Conservation (phyloP, 73 alveolate genomes). For the Tetrahymena thermophila region DNA sequence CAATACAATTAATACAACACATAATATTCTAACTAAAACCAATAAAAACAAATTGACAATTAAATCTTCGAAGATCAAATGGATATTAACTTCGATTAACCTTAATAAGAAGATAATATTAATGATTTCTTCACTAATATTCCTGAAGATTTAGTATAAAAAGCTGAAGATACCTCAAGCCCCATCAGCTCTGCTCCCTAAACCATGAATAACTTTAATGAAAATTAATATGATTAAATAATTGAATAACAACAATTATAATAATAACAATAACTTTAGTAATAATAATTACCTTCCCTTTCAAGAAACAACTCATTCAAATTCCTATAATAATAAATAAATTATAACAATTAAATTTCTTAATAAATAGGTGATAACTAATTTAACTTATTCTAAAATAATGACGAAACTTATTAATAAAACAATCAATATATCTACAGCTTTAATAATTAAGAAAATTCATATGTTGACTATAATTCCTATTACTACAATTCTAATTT, state of each 20-base stretch:
- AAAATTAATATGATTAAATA: not conserved
- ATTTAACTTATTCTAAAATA: not conserved
- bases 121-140: not conserved
- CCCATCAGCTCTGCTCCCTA: not conserved
- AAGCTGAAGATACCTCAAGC: not conserved
- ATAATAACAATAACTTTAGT: not conserved
- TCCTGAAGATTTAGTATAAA: not conserved
- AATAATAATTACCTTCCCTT: not conserved
- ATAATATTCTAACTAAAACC: not conserved
- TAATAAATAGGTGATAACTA: not conserved
- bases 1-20: not conserved
- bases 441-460: not conserved
- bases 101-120: not conserved
- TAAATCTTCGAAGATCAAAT: not conserved
- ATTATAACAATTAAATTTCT: not conserved
- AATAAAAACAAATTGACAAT: not conserved
- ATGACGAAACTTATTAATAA: not conserved
- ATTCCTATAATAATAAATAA: not conserved
- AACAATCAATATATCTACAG: not conserved
- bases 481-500: not conserved
- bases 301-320: not conserved
- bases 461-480: not conserved
- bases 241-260: not conserved
- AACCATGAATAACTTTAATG: not conserved
- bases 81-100: not conserved